Evolutionary conservation across 1,139 yeast genomes (phyloP).

Genomic region (Candida tunisiensis): DNA sequence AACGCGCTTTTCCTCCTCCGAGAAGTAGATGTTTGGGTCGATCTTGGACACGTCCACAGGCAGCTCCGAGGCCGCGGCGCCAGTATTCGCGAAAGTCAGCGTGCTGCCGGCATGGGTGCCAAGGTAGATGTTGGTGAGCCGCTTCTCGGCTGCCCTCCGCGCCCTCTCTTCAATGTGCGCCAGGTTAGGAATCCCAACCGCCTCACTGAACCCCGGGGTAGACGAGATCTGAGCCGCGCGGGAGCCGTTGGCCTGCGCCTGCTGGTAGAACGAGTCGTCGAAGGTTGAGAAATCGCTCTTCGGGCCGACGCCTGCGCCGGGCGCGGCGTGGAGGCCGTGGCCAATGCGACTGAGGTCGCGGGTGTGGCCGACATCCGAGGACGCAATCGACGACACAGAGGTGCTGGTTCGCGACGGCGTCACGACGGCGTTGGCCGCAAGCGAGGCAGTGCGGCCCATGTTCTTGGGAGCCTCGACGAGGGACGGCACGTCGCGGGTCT

Average conservation of each 20-base stretch:
- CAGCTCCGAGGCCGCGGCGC: too few relatives aligned
- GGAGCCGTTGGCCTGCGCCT: too few relatives aligned
- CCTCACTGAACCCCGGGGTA: too few relatives aligned
- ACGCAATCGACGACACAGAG: constrained; percentile 18
- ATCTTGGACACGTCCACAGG: too few relatives aligned
- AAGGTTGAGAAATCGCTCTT: constrained; percentile 1
- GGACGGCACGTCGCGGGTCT: constrained; percentile 7
- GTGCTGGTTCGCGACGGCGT: constrained; percentile 17
- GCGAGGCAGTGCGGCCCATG: constrained; percentile 8
- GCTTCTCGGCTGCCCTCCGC: constrained; percentile 16
- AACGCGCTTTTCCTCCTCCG: constrained; percentile 20
- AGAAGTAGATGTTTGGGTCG: constrained; percentile 4
- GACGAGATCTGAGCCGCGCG: too few relatives aligned
- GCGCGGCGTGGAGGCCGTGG: constrained; percentile 4
- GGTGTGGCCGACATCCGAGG: constrained; percentile 20
- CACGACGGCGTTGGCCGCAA: constrained; percentile 15
- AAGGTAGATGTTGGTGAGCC: constrained; percentile 14
- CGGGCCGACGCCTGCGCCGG: constrained; percentile 5
- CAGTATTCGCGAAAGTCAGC: neutral
- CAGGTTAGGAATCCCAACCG: too few relatives aligned
- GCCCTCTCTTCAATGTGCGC: constrained; percentile 16
- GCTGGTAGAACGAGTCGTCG: constrained; percentile 1
- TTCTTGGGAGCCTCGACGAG: constrained; percentile 3
- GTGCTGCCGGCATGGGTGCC: constrained; percentile 3
- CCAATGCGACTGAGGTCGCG: constrained; percentile 1